Conservation (phyloP, 495 filamentous ascomycete genomes). For the Viridothelium virens region DNA sequence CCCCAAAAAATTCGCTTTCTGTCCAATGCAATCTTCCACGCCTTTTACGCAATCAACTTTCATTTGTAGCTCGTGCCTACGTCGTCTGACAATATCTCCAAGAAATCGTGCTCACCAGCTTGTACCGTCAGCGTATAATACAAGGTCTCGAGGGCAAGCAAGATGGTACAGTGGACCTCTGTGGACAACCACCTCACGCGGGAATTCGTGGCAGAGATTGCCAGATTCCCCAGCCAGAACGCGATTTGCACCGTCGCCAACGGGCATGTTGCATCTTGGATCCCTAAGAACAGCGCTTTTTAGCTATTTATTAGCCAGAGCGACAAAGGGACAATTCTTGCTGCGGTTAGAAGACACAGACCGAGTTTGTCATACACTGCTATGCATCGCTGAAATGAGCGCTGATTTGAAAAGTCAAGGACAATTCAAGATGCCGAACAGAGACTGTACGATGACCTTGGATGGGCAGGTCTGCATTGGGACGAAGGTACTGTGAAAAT, state of each 20-base stretch:
- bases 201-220: constrained; percentile 26
- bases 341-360: constrained; percentile 94
- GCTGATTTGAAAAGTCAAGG: constrained; percentile 55
- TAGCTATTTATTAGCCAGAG: constrained; percentile 82
- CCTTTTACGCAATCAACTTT: not conserved
- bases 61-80: not conserved
- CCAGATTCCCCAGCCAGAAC: constrained; percentile 69
- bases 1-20: not conserved
- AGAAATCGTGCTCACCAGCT: not conserved
- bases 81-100: not conserved
- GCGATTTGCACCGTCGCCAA: constrained; percentile 92
- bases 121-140: no score
- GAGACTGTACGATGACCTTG: constrained; percentile 65
- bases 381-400: not conserved
- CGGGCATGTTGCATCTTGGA: constrained; percentile 86
- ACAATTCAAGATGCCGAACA: constrained; percentile 71
- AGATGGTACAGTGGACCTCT: constrained; percentile 7
- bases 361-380: constrained; percentile 49
- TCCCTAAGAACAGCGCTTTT: constrained; percentile 85
- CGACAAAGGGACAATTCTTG: constrained; percentile 86
- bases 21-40: not conserved
- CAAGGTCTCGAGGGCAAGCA: not conserved
- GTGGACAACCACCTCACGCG: not conserved
- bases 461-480: constrained; percentile 87
- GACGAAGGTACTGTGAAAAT: constrained; percentile 62